Base-by-base conservation (phyloP, 352 stramenopile genomes). In the Phytophthora colocasiae region DNA sequence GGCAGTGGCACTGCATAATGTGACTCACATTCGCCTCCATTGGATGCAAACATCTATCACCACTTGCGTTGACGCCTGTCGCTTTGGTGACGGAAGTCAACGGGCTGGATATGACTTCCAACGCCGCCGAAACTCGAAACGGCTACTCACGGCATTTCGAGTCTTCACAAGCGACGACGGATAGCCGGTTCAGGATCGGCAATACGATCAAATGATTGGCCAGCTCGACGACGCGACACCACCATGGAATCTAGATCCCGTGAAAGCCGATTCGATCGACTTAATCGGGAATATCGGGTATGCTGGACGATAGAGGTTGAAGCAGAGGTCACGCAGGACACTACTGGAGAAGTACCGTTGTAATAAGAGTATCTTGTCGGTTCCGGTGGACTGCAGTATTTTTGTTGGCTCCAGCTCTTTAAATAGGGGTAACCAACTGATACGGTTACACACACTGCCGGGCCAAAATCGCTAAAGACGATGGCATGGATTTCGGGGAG, bases 51-150 rank as follows among this genome's bases (percentile, higher is more conserved):
- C 6, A 34, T 9, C 29, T 9, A 34, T 34, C 29, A 9, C 29
- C 29, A 9, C 29, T 34, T 34, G 29, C 63, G 63, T 24, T 57
- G 58, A 19, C 31, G 15, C 56, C 56, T 67, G 56, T 71, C 57
- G 40, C 48, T 70, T 48, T 60, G 57, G 36, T 9, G 48, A 41
- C 14, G 46, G 22, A 58, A 22, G 17, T 15, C 60, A 63, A 66
- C 56, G 63, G 63, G 44, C 12, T 58, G n/a, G 6, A 14, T 36
- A 65, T 39, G 47, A 36, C 34, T 27, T 17, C 36, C 36, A 31
- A 31, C 34, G 22, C 17, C 27, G 5, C 27, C 27, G 27, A 34
- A 34, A 34, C 34, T 7, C 26, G 17, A 60, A 60, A 60, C 41
- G 29, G 40, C 59, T 22, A 22, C 22, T 22, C 22, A 22, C 1